Conservation (phyloP, 495 filamentous ascomycete genomes). For the Thermothielavioides terrestris region DNA sequence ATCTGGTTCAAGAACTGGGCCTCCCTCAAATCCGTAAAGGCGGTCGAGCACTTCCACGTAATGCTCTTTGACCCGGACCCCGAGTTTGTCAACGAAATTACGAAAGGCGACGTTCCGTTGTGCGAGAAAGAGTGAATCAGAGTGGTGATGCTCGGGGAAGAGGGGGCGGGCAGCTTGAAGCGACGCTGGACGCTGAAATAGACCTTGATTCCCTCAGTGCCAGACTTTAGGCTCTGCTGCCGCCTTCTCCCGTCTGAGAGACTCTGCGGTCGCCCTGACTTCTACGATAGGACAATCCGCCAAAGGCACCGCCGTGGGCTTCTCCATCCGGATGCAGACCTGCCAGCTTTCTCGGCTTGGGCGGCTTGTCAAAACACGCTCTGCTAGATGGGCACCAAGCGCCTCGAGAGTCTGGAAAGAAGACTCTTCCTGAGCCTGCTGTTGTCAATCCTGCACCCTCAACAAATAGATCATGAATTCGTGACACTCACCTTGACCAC, state of each 20-base stretch:
- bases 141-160: background rate
- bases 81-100: conserved; percentile 61
- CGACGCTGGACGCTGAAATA: background rate
- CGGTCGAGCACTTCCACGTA: conserved; percentile 94
- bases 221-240: background rate
- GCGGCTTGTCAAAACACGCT: conserved; percentile 24
- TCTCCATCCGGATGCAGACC: conserved; percentile 45
- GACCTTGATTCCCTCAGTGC: background rate
- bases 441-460: conserved; percentile 8
- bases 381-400: conserved; percentile 40
- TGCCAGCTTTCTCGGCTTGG: conserved; percentile 23
- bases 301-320: conserved; percentile 49
- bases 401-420: conserved; percentile 58
- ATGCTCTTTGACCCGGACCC: conserved; percentile 71
- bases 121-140: conserved; percentile 17
- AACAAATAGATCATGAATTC: background rate
- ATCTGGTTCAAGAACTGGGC: conserved; percentile 91
- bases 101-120: conserved; percentile 62
- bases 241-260: background rate
- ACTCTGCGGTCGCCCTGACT: conserved; percentile 24
- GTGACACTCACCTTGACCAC: conserved; percentile 43
- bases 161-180: background rate
- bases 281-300: conserved; percentile 51
- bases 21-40: conserved; percentile 67
- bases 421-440: conserved; percentile 45